Conservation (phyloP, 768 basidiomycete species). For the Exidia glandulosa region DNA sequence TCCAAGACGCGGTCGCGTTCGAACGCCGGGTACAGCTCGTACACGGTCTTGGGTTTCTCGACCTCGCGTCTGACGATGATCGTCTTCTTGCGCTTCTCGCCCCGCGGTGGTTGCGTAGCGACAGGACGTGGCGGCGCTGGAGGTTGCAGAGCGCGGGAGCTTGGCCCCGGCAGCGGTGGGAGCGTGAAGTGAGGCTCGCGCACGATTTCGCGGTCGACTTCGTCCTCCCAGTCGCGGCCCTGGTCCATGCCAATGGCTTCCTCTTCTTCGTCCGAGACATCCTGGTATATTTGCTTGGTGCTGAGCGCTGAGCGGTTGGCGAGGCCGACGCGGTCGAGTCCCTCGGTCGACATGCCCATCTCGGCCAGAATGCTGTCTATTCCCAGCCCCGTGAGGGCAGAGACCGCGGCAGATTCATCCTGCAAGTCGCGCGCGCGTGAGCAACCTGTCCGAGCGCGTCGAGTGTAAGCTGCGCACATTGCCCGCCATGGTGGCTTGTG, state of each 20-base stretch:
- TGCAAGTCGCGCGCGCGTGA: no score
- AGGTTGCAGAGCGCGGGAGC: constrained; percentile 27
- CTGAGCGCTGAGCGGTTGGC: constrained; percentile 27
- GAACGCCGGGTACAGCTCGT: constrained; percentile 79
- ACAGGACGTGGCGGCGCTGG: constrained; percentile 33
- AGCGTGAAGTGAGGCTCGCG: constrained; percentile 6
- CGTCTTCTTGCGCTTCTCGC: constrained; percentile 39
- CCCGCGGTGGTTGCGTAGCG: no score
- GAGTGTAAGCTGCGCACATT: no score
- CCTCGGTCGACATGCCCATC: not conserved
- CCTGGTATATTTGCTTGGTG: constrained; percentile 64
- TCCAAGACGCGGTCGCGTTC: constrained; percentile 63
- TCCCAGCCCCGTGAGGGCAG: not conserved
- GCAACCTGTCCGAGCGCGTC: no score
- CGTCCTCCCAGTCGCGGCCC: constrained; percentile 81
- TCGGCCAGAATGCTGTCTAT: not conserved
- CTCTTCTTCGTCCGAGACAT: constrained; percentile 51
- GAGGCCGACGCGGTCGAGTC: not conserved
- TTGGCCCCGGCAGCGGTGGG: not conserved
- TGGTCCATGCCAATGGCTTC: constrained; percentile 59
- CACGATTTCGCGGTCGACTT: constrained; percentile 51
- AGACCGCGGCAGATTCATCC: not conserved
- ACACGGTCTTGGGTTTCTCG: constrained; percentile 74
- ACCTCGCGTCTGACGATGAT: constrained; percentile 56
- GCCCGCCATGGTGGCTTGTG: no score